Conservation (phyloP, 768 basidiomycete species). For the Trametes cinnabarina region DNA sequence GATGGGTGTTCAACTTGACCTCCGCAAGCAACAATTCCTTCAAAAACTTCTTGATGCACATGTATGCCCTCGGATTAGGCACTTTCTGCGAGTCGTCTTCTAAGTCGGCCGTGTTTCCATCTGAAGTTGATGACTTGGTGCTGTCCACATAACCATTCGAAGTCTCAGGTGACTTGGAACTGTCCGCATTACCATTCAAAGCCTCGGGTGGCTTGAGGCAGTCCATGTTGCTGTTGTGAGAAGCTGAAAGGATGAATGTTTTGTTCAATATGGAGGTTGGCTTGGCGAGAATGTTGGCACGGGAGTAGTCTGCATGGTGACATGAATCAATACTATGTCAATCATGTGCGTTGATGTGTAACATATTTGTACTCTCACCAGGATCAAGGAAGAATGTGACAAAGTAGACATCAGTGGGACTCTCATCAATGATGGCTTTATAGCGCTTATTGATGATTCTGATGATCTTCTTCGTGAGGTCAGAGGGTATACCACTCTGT, state of each 20-base stretch:
- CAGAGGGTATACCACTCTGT: background rate
- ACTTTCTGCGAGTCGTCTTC: background rate
- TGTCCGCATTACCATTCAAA: background rate
- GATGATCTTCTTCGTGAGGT: background rate
- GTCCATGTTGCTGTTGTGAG: background rate
- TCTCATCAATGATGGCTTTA: background rate
- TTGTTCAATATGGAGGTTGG: background rate
- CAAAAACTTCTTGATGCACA: background rate
- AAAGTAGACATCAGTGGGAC: conserved; percentile 3
- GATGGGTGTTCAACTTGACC: background rate
- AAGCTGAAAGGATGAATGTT: background rate
- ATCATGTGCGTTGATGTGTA: background rate
- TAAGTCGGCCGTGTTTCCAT: no score
- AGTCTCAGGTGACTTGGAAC: no score
- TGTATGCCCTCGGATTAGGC: background rate
- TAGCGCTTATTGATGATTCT: background rate
- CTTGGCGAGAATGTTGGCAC: background rate
- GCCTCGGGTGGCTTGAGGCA: background rate
- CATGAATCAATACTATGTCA: background rate
- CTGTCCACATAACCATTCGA: no score
- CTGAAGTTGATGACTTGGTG: no score
- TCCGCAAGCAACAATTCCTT: background rate
- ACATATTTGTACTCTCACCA: background rate
- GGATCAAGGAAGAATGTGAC: background rate
- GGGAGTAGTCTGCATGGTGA: background rate